Conservation (phyloP, 257 asterid genomes). For the Nicotiana tomentosiformis region DNA sequence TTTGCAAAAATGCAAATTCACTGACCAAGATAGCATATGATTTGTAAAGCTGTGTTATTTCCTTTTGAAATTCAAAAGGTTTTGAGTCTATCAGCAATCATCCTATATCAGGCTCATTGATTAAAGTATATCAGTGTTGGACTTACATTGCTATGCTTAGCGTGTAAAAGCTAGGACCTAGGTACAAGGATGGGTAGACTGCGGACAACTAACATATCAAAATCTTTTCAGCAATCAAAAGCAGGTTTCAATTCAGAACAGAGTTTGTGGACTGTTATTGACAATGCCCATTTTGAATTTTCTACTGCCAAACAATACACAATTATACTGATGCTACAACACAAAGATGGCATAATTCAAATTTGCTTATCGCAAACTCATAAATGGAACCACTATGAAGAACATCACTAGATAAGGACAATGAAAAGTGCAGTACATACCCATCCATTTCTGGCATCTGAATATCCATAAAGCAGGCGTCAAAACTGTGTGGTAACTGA, state of each 20-base stretch:
- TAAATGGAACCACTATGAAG: not conserved
- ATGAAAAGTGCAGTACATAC: conserved; percentile 27
- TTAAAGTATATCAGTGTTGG: not conserved
- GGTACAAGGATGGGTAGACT: not conserved
- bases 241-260: not conserved
- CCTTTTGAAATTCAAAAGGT: not conserved
- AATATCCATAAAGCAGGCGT: conserved; percentile 96
- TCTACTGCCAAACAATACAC: not conserved
- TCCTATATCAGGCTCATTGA: not conserved
- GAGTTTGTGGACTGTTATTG: not conserved
- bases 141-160: not conserved
- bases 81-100: not conserved
- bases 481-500: conserved; percentile 67
- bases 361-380: not conserved
- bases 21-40: not conserved
- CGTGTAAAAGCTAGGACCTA: not conserved
- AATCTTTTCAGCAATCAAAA: not conserved
- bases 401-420: not conserved
- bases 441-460: conserved; percentile 99
- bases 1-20: not conserved
- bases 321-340: not conserved
- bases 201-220: not conserved
- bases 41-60: not conserved
- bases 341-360: not conserved
- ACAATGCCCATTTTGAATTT: not conserved